These are phyloP conservation scores for Botrytis deweyae DNA, from an alignment of 2,329 filamentous ascomycete genomes.

Conservation along the genomic window DNA sequence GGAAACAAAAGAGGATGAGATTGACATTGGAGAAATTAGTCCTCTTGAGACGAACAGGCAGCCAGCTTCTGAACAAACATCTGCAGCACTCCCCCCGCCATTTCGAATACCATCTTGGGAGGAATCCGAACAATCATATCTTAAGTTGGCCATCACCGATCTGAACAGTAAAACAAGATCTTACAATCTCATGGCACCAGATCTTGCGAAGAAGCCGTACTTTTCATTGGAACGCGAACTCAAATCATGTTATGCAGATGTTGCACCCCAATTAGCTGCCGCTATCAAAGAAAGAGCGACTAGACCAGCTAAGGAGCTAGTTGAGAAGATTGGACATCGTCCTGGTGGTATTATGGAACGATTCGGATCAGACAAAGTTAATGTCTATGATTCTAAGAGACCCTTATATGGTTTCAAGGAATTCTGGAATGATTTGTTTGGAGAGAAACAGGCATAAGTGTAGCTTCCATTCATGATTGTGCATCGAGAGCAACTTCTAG, in stretches of 20 bases:
- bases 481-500: not conserved
- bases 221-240: conserved; percentile 82
- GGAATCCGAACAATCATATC: conserved; percentile 68
- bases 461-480: not conserved
- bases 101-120: conserved; percentile 82
- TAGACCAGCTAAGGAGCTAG: conserved; percentile 44
- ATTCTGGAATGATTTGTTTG: conserved; percentile 81
- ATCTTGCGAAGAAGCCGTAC: conserved; percentile 90
- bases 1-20: conserved; percentile 25
- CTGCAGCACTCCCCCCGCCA: conserved; percentile 48
- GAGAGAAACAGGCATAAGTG: conserved; percentile 24
- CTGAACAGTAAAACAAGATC: conserved; percentile 79
- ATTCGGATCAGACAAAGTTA: conserved; percentile 54
- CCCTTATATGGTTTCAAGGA: conserved; percentile 83
- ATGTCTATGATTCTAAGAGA: conserved; percentile 71
- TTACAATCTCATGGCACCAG: conserved; percentile 94
- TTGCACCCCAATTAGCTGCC: conserved; percentile 71
- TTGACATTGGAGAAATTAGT: conserved; percentile 9
- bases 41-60: conserved; percentile 14
- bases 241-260: conserved; percentile 76
- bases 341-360: conserved; percentile 60
- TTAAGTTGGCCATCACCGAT: conserved; percentile 70
- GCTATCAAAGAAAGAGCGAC: conserved; percentile 70
- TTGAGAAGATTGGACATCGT: conserved; percentile 45
- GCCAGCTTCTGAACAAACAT: conserved; percentile 25